Percentiles rank a stretch among this genome's conserved stretches.
phyloP scores from a whole-genome alignment of 768 basidiomycete genomes.

The Lactarius deliciosus region DNA sequence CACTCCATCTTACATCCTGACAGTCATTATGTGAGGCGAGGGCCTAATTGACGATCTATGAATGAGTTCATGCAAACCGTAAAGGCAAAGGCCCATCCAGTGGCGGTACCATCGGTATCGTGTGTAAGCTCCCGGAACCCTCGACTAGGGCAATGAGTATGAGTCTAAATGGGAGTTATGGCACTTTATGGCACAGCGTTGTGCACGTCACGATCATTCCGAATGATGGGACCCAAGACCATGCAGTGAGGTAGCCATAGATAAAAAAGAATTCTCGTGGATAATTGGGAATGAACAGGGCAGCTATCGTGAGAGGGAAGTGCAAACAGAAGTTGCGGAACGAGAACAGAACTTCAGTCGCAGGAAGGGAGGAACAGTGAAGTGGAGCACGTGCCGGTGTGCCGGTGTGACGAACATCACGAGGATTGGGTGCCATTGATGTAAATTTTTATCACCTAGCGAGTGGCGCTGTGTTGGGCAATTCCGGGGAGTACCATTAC shows the following conservation, averaged over 20 bases:
- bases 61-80: not conserved
- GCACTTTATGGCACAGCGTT: conserved; percentile 15
- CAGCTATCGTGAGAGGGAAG: not conserved
- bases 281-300: too few relatives aligned
- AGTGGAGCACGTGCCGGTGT: not conserved
- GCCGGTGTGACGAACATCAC: not conserved
- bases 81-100: not conserved
- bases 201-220: not conserved
- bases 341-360: not conserved
- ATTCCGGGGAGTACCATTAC: not conserved
- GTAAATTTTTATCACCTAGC: not conserved
- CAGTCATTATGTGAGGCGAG: not conserved
- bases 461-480: not conserved
- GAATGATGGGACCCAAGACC: not conserved
- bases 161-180: conserved; percentile 1
- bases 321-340: not conserved
- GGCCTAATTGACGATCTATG: not conserved
- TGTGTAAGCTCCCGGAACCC: not conserved
- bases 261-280: not conserved
- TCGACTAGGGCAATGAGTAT: not conserved
- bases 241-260: not conserved
- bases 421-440: not conserved
- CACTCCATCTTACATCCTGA: not conserved
- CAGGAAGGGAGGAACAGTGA: not conserved
- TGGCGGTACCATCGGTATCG: not conserved